Conservation (phyloP, 73 alveolate species). For the Blepharisma japonicum region DNA sequence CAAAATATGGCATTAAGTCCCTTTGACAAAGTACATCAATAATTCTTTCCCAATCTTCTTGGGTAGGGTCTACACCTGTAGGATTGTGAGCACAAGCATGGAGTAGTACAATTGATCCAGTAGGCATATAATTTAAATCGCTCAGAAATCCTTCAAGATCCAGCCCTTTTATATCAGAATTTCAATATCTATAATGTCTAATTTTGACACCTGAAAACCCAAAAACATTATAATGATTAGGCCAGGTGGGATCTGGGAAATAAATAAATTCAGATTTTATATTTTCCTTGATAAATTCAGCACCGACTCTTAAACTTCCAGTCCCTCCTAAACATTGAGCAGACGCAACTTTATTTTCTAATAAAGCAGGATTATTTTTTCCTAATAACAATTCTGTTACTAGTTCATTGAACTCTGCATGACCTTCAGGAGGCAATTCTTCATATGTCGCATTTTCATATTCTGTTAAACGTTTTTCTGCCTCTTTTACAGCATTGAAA, state of each 20-base stretch:
- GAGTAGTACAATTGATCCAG: slow-evolving; percentile 77
- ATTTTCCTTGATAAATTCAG: slow-evolving; percentile 77
- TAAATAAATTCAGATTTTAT: slow-evolving; percentile 67
- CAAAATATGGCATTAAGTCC: slow-evolving; percentile 77
- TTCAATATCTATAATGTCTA: slow-evolving; percentile 79
- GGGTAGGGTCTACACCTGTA: slow-evolving; percentile 91
- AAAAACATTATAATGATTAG: slow-evolving; percentile 74
- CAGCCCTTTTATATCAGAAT: slow-evolving; percentile 67
- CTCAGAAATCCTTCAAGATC: slow-evolving; percentile 78
- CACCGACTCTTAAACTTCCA: slow-evolving; percentile 91
- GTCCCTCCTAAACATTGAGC: slow-evolving; percentile 89
- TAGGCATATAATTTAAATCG: slow-evolving; percentile 68
- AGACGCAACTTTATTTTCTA: slow-evolving; percentile 58
- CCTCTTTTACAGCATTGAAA: slow-evolving; percentile 47
- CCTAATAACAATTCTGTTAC: slow-evolving; percentile 78
- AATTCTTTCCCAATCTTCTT: slow-evolving; percentile 83
- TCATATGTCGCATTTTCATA: slow-evolving; percentile 52
- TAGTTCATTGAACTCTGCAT: slow-evolving; percentile 52
- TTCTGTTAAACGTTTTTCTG: slow-evolving; percentile 55
- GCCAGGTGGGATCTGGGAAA: slow-evolving; percentile 92
- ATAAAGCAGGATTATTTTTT: slow-evolving; percentile 39
- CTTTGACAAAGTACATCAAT: slow-evolving; percentile 63
- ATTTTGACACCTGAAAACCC: slow-evolving; percentile 67
- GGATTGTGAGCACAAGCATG: slow-evolving; percentile 92
- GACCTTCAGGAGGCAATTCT: slow-evolving; percentile 56